These are phyloP conservation scores for Moringa oleifera DNA, from an alignment of 345 rosid species.

Conservation along the genomic window DNA sequence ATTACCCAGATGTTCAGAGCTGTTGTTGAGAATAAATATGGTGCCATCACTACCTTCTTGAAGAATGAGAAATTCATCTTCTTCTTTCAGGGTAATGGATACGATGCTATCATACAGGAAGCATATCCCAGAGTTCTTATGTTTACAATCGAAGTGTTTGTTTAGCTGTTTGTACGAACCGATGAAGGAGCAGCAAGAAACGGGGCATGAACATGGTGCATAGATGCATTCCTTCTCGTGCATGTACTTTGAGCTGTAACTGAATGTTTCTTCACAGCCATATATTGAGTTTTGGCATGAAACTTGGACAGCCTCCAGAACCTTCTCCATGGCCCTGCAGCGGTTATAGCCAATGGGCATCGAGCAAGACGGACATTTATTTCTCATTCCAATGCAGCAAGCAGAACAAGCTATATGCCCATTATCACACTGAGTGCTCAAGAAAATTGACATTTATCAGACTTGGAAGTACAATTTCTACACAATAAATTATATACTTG, in stretches of 20 bases:
- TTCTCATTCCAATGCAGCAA: conserved; percentile 42
- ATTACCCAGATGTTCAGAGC: conserved; percentile 11
- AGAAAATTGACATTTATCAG: background rate
- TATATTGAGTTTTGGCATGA: conserved; percentile 36
- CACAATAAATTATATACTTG: background rate
- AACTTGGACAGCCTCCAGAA: conserved; percentile 36
- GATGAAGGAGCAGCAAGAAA: conserved; percentile 30
- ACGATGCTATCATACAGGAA: conserved; percentile 5
- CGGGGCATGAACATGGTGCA: conserved; percentile 53
- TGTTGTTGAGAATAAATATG: conserved; percentile 20
- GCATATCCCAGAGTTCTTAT: conserved; percentile 16
- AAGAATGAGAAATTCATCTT: conserved; percentile 23
- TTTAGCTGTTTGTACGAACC: conserved; percentile 35
- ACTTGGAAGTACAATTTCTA: background rate
- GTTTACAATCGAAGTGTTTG: conserved; percentile 33
- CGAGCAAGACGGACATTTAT: conserved; percentile 47
- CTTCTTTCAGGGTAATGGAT: background rate
- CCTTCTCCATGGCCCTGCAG: conserved; percentile 54
- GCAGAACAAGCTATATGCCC: conserved; percentile 55
- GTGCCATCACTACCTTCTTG: conserved; percentile 19
- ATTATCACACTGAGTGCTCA: conserved; percentile 45
- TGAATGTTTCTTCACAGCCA: conserved; percentile 36
- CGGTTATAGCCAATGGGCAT: conserved; percentile 49
- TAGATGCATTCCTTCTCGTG: conserved; percentile 40
- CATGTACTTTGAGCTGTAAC: conserved; percentile 25